Base-by-base conservation (phyloP, 2,329 filamentous ascomycete species). In the Pseudocercospora crystallina region DNA sequence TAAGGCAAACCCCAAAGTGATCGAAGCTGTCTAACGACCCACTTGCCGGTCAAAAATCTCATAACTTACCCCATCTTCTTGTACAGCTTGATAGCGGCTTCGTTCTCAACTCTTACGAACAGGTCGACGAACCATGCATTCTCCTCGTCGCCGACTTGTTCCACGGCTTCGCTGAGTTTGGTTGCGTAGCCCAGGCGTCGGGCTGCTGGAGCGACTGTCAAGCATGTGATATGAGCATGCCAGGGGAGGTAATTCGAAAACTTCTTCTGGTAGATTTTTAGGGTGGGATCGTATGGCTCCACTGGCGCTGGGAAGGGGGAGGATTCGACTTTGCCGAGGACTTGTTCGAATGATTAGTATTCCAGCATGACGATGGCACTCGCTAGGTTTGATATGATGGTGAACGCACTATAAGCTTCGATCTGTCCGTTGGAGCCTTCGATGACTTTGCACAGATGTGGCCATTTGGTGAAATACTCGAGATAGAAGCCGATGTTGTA, bases 401-500 rank as follows among this genome's bases (percentile, higher is more conserved):
- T 32, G 17, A n/a, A 49, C 83, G 50, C 80, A 95, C 91, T 95
- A 73, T 99, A 99, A 48, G 89, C 94, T 59, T 96, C 87, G 50
- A 97, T 92, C 57, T 90, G 86, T n/a, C 90, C 90, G 57, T 86
- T 80, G 48, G 83, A 80, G 59, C 92, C 89, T 69, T 96, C 89
- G 53, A 95, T 90, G 12, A 95, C 89, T 67, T 90, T 90, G 75
- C 96, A 97, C 37, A 97, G 81, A 20, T 90, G 86, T 1, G 94
- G 94, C 94, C 94, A 99, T 78, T 89, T 90, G 46, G 90, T 90
- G 59, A 96, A 84, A 73, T 99, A 99, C 65, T 95, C 89, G 53
- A 96, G 82, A 75, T 99, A 99, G 76, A 97, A 99, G 56, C 84
- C 83, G 59, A 96, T 81, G 70, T 95, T 90, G 76, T 97, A 99